These are phyloP conservation scores for Amborella trichopoda DNA, from an alignment of 164 flowering plant species.

Conservation along the genomic window DNA sequence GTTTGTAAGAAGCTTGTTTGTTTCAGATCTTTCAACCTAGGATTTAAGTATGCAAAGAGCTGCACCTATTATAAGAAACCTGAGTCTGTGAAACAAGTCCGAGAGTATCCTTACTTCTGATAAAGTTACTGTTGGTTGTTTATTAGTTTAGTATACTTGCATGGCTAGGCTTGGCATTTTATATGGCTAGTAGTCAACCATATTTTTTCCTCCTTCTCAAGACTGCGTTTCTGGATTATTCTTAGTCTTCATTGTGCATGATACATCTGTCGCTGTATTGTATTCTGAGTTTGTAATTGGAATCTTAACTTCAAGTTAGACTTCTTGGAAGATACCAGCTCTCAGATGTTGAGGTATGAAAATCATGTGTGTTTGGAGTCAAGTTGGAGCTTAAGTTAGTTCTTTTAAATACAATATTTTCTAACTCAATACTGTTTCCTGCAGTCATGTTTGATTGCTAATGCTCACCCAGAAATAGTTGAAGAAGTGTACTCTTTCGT, in stretches of 20 bases:
- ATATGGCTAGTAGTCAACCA: too few relatives aligned
- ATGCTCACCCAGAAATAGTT: conserved; percentile 51
- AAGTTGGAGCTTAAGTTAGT: too few relatives aligned
- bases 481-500: conserved; percentile 74
- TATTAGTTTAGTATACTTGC: too few relatives aligned
- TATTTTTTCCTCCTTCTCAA: too few relatives aligned
- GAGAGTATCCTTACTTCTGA: conserved; percentile 97
- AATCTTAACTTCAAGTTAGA: conserved; percentile 49
- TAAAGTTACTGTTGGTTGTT: too few relatives aligned
- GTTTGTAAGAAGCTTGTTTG: conserved; percentile 2
- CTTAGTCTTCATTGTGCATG: too few relatives aligned
- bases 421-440: conserved; percentile 2
- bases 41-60: conserved; percentile 53
- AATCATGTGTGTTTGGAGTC: conserved; percentile 4
- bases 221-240: too few relatives aligned
- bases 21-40: conserved; percentile 68
- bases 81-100: conserved; percentile 34
- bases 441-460: conserved; percentile 80
- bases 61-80: conserved; percentile 27
- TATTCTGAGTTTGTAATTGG: too few relatives aligned
- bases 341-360: conserved; percentile 64
- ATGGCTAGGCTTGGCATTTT: too few relatives aligned
- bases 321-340: conserved; percentile 41
- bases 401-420: not conserved
- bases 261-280: too few relatives aligned